Percentiles rank a stretch among this genome's conserved stretches.
Conservation (phyloP, 2,329 filamentous ascomycete genomes). For the Ceratocystis albifundus region DNA sequence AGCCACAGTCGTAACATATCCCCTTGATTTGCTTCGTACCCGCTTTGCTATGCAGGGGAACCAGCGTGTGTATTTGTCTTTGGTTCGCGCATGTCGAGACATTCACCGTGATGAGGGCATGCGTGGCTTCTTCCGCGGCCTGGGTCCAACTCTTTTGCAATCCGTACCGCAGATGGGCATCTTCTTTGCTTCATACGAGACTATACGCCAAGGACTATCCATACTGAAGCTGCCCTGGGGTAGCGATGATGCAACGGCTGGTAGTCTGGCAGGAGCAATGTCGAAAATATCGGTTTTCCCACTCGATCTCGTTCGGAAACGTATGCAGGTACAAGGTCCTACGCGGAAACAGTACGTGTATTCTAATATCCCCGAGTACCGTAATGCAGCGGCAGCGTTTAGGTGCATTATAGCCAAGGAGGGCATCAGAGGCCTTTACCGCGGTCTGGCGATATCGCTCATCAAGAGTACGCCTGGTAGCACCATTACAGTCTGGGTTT, state of each 20-base stretch:
- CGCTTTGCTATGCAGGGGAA: conserved; percentile 91
- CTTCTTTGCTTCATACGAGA: conserved; percentile 86
- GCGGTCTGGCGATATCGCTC: conserved; percentile 77
- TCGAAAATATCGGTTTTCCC: conserved; percentile 90
- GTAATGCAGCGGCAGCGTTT: conserved; percentile 54
- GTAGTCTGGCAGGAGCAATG: conserved; percentile 63
- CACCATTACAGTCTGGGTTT: conserved; percentile 90
- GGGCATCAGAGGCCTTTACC: conserved; percentile 70
- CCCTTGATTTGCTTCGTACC: conserved; percentile 82
- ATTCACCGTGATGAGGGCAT: conserved; percentile 66
- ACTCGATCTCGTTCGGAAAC: conserved; percentile 81
- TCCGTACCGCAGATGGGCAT: conserved; percentile 95
- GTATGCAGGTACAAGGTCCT: conserved; percentile 90
- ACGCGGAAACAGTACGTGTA: conserved; percentile 69
- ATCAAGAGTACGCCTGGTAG: conserved; percentile 90
- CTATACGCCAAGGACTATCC: conserved; percentile 50
- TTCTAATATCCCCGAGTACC: conserved; percentile 77
- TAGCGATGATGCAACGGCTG: conserved; percentile 71
- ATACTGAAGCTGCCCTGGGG: conserved; percentile 53
- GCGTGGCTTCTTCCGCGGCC: conserved; percentile 75
- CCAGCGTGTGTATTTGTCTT: conserved; percentile 62
- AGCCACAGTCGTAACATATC: conserved; percentile 78
- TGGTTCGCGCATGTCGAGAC: conserved; percentile 55
- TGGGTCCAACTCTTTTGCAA: conserved; percentile 69
- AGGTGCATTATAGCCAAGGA: conserved; percentile 57